These are phyloP conservation scores for Plasmodium relictum DNA, from an alignment of 169 alveolate genomes.

Conservation along the genomic window DNA sequence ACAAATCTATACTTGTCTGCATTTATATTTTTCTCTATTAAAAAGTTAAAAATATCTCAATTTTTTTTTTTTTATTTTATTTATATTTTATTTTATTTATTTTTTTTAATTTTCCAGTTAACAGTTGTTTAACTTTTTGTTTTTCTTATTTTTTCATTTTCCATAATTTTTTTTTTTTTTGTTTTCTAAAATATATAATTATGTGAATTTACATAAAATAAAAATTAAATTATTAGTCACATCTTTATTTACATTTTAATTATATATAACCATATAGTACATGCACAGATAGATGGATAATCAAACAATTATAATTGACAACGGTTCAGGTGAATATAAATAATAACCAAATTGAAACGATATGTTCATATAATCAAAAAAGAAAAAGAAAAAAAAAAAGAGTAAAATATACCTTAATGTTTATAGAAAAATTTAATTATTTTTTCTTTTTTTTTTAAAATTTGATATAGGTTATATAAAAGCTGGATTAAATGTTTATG, in stretches of 20 bases:
- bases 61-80: too few species aligned
- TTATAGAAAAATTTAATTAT: neutral
- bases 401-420: neutral
- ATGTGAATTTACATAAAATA: too few species aligned
- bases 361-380: neutral
- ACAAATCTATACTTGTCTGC: too few species aligned
- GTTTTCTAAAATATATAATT: too few species aligned
- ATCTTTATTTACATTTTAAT: neutral
- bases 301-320: slow-evolving; percentile 63
- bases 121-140: too few species aligned
- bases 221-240: too few species aligned
- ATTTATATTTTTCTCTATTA: too few species aligned
- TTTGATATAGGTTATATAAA: slow-evolving; percentile 69
- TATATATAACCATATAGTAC: neutral
- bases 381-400: neutral
- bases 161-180: too few species aligned
- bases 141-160: too few species aligned
- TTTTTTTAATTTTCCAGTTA: too few species aligned
- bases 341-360: neutral
- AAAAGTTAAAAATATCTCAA: too few species aligned
- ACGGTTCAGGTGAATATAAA: slow-evolving; percentile 57
- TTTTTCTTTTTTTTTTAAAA: neutral
- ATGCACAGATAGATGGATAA: slow-evolving; percentile 37
- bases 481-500: slow-evolving; percentile 37
- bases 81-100: too few species aligned